Percentiles rank a stretch among this genome's conserved stretches.
Conservation (phyloP, 352 stramenopile species). For the Lagenidium giganteum region DNA sequence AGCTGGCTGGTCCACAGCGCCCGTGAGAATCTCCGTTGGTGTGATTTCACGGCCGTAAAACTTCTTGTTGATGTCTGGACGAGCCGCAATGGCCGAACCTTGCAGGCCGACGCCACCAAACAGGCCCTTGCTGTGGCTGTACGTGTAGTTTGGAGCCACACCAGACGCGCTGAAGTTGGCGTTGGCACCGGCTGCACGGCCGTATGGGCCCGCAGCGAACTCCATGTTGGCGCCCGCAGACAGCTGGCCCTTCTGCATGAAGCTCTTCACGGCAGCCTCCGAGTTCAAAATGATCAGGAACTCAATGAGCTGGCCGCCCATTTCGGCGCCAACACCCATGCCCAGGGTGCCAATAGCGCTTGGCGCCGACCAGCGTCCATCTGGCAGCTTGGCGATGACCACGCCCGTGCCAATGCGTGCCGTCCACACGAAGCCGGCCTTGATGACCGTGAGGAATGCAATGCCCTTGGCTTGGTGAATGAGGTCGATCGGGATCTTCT, state of each 20-base stretch:
- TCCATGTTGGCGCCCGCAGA: constrained; percentile 79
- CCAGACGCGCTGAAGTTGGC: constrained; percentile 74
- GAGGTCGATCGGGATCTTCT: constrained; percentile 87
- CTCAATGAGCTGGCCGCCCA: constrained; percentile 79
- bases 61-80: constrained; percentile 80
- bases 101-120: constrained; percentile 82
- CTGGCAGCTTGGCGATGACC: constrained; percentile 90
- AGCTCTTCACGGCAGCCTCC: constrained; percentile 88
- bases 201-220: constrained; percentile 77
- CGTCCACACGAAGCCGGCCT: constrained; percentile 86
- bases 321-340: constrained; percentile 81
- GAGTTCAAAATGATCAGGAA: constrained; percentile 93
- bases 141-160: constrained; percentile 84
- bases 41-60: constrained; percentile 87
- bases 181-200: constrained; percentile 65
- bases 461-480: constrained; percentile 87
- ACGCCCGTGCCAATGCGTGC: constrained; percentile 87
- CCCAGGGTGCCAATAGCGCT: constrained; percentile 91
- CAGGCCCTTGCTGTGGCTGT: constrained; percentile 83
- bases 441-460: constrained; percentile 90
- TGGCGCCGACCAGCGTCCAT: constrained; percentile 94
- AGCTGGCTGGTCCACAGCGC: constrained; percentile 72
- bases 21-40: constrained; percentile 79
- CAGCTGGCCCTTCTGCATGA: constrained; percentile 82
- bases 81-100: constrained; percentile 73